These are phyloP conservation scores for Aspergillus campestris DNA, from an alignment of 495 filamentous ascomycete genomes.

Conservation along the genomic window DNA sequence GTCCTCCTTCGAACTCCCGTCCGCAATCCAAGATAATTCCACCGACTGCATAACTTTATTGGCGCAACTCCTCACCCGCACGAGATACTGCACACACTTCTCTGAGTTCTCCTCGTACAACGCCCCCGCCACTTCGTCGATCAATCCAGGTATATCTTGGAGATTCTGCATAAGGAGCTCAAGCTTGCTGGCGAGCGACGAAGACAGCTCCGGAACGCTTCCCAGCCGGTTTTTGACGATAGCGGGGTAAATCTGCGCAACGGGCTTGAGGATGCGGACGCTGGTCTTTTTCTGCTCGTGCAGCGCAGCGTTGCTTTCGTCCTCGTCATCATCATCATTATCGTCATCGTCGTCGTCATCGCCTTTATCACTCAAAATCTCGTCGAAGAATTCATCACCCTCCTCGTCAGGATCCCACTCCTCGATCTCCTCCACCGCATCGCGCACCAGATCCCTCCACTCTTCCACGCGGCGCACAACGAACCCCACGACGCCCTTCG, in stretches of 20 bases:
- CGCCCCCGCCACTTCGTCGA: slow-evolving; percentile 42
- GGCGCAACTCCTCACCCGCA: slow-evolving; percentile 19
- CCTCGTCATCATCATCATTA: slow-evolving; percentile 22
- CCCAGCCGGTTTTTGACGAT: slow-evolving; percentile 31
- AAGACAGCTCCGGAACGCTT: slow-evolving; percentile 12
- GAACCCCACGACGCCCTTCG: slow-evolving; percentile 56
- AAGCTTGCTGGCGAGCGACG: slow-evolving; percentile 13
- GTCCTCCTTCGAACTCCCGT: slow-evolving; percentile 19
- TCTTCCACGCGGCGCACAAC: slow-evolving; percentile 53
- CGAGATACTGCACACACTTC: slow-evolving; percentile 19
- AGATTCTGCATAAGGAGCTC: slow-evolving; percentile 26
- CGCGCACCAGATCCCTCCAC: slow-evolving; percentile 62
- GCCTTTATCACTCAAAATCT: slow-evolving; percentile 26
- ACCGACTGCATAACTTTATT: slow-evolving; percentile 22
- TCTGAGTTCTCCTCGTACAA: slow-evolving; percentile 36
- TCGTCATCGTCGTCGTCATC: slow-evolving; percentile 38
- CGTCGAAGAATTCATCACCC: slow-evolving; percentile 46
- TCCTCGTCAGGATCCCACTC: slow-evolving; percentile 70
- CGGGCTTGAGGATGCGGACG: slow-evolving; percentile 32
- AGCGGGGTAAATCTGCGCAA: slow-evolving; percentile 35
- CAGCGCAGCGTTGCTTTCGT: slow-evolving; percentile 21
- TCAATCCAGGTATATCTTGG: slow-evolving; percentile 31
- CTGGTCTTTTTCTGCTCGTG: slow-evolving; percentile 30
- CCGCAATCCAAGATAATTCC: slow-evolving; percentile 16
- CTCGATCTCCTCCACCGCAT: slow-evolving; percentile 75